These are phyloP conservation scores for Scheffersomyces segobiensis DNA, from an alignment of 1,139 yeast species.

Conservation along the genomic window DNA sequence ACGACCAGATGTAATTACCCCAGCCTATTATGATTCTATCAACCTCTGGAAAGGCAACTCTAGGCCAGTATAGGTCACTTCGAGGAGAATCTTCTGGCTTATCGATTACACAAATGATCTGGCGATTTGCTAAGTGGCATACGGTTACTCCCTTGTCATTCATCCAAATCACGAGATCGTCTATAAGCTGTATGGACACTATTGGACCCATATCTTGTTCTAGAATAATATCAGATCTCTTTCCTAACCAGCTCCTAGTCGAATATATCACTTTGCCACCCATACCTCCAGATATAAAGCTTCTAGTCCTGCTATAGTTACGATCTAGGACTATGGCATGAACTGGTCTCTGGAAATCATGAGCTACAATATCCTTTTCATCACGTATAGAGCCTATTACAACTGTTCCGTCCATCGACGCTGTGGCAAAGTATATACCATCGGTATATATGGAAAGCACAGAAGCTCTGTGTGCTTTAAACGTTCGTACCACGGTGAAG, in stretches of 20 bases:
- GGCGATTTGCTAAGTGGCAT: conserved; percentile 49
- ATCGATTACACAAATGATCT: conserved; percentile 49
- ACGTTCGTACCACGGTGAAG: conserved; percentile 61
- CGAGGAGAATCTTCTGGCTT: conserved; percentile 65
- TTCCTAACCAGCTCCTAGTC: conserved; percentile 84
- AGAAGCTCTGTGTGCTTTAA: conserved; percentile 85
- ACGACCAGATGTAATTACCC: conserved; percentile 77
- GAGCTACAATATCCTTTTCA: conserved; percentile 65
- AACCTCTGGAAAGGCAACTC: conserved; percentile 65
- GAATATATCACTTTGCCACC: conserved; percentile 80
- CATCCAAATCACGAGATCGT: conserved; percentile 78
- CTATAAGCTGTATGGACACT: conserved; percentile 59
- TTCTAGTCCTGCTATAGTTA: conserved; percentile 58
- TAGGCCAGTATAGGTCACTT: conserved; percentile 85
- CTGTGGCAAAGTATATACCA: conserved; percentile 76
- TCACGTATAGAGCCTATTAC: conserved; percentile 73
- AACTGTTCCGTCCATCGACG: conserved; percentile 91
- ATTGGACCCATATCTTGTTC: conserved; percentile 72
- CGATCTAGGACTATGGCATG: conserved; percentile 83
- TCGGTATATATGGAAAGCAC: conserved; percentile 72
- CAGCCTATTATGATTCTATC: conserved; percentile 79
- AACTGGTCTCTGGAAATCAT: conserved; percentile 84
- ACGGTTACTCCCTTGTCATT: conserved; percentile 76
- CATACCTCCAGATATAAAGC: conserved; percentile 87
- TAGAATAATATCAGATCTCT: conserved; percentile 64